Base-by-base conservation (phyloP, 352 stramenopile species). In the Globisporangium irregulare region DNA sequence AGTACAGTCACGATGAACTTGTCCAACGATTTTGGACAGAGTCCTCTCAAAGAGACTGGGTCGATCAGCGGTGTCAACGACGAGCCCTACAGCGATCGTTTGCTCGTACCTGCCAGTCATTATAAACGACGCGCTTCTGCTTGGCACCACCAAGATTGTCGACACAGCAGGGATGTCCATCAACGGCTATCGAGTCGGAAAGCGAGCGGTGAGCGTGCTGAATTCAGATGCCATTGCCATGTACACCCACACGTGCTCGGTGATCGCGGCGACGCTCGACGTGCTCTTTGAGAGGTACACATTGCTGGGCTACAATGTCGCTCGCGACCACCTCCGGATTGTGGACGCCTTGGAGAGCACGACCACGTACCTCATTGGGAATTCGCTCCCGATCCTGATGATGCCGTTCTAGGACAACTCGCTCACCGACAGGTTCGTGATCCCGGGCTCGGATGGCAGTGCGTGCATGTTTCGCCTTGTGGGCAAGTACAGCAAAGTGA, bases 291-390 rank as follows among this genome's bases (percentile, higher is more conserved):
- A 59, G 3, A 59, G 34, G 9, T 79, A 67, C 50, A 36, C 27
- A 0, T 9, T 32, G 8, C 68, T 80, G 6, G 69, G 74, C 1
- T 77, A 77, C 56, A 80, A 78, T 43, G 20, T 78, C 24, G 70
- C 69, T 12, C 59, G 41, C 20, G 66, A 71, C 4, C 24, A 57
- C 5, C 32, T 70, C 67, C 59, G 66, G 10, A 51, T 76, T 29
- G 32, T 78, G 18, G 67, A 62, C 34, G 60, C 27, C 41, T 10
- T 54, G 10, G 53, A 71, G 20, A 77, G 72, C 36, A 15, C 24
- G 0, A 57, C 43, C n/a, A 53, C 67, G 4, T 71, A 67, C 24
- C 10, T 27, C 8, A 43, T 80, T 14, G 48, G 34, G 0, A 50
- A 64, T 34, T 67, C 72, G 6, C 62, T 81, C 0, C 67, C 67